Percentiles rank a stretch among this genome's conserved stretches.
Conservation (phyloP, 257 asterid species). For the Lavandula angustifolia region DNA sequence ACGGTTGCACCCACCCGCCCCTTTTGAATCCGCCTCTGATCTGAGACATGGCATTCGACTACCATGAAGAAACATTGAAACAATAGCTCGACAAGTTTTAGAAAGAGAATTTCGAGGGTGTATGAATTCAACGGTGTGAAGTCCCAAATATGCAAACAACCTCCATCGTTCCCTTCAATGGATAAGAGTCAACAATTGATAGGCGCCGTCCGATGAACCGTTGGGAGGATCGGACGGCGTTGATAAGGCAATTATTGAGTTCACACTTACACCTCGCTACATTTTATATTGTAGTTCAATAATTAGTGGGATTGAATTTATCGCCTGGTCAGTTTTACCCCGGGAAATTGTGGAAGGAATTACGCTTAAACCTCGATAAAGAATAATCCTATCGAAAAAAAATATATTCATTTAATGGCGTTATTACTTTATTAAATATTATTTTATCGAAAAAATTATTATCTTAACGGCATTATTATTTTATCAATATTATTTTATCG, state of each 20-base stretch:
- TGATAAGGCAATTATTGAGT: slow-evolving; percentile 31
- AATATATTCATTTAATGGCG: too few species aligned
- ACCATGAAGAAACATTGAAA: background rate
- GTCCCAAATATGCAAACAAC: slow-evolving; percentile 24
- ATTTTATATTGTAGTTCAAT: background rate
- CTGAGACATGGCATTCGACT: too few species aligned
- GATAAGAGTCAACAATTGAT: slow-evolving; percentile 14
- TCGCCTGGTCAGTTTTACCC: slow-evolving; percentile 18
- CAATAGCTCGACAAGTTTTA: background rate
- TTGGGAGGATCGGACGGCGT: slow-evolving; percentile 40
- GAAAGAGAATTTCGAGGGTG: slow-evolving; percentile 3
- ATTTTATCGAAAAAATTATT: too few species aligned
- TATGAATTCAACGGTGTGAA: slow-evolving; percentile 28
- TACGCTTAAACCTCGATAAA: too few species aligned
- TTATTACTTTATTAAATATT: too few species aligned
- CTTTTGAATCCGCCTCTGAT: too few species aligned
- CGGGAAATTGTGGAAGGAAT: background rate
- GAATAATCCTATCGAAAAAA: too few species aligned
- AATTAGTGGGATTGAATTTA: background rate
- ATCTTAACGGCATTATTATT: too few species aligned
- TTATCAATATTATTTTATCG: too few species aligned
- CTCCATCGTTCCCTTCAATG: slow-evolving; percentile 2
- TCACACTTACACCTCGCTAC: slow-evolving; percentile 21
- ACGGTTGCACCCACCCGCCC: too few species aligned
- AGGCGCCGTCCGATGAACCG: slow-evolving; percentile 37